Evolutionary conservation across 129 eudicot species (phyloP), one percentile per base, ranked within the genome.

Genomic region (Erigeron canadensis): DNA sequence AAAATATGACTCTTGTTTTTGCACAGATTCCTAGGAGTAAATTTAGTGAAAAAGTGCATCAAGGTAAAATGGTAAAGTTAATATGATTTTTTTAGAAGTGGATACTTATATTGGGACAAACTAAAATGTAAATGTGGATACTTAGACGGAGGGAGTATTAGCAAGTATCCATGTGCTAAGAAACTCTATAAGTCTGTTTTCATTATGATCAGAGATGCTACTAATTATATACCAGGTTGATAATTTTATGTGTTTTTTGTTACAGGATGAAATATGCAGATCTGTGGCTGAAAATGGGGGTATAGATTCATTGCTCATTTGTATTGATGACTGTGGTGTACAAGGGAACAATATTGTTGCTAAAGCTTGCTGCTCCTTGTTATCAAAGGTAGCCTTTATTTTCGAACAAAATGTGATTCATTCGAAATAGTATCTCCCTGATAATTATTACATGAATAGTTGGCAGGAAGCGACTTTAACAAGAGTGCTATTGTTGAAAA

Each of bases 241-340:
- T n/a, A 38, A 4, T 63, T 21, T 67, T 17, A 74, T 59, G 2
- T 77, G 72, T 42, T 10, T 74, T 47, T 67, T 10, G 55, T 64
- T 86, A 75, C 87, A 95, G 99, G 99, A 95, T 86, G 99, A 95
- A 57, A 95, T 95, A 79, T 95, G 99, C 84, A 84, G 91, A 83
- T 86, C 96, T 7, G 81, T 90, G 65, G 96, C 99, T 81, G 84
- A 84, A 56, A 72, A 61, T 63, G 97, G 96, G 51, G 97, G 97
- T 68, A 84, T 95, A 70, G 99, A 95, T 88, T 89, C 92, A 64
- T 72, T 90, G 79, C 86, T 95, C 50, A 17, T 71, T 47, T 84
- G 91, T 62, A 79, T 90, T 15, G 95, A 90, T 76, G 89, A 90
- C 65, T 82, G 87, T 55, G 88, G 95, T 73, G 78, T 81, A 66